A percentile compares a stretch with the other conserved stretches of the same genome.
Evolutionary conservation across 2,329 filamentous ascomycete species (phyloP).

Genomic region (Diaporthe eres): DNA sequence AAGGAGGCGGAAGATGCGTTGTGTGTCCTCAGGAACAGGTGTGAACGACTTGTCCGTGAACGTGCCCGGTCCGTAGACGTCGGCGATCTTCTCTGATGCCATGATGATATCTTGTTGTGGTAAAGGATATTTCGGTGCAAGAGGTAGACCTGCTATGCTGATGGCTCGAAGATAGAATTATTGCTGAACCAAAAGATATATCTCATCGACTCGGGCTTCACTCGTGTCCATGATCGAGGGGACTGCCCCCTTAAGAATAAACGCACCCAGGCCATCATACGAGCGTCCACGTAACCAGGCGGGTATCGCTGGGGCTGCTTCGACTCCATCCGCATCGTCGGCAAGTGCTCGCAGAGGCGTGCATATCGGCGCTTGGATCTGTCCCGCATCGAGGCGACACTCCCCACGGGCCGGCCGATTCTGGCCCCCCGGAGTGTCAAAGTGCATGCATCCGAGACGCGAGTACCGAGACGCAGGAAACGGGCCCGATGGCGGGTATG

Average conservation of each 20-base stretch:
- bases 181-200: neutral
- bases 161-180: neutral
- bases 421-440: neutral
- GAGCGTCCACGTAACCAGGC: neutral
- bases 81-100: constrained; percentile 43
- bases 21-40: constrained; percentile 49
- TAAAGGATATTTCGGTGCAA: neutral
- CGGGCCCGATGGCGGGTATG: neutral
- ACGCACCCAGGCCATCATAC: neutral
- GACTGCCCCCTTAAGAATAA: neutral
- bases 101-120: constrained; percentile 31
- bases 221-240: neutral
- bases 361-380: neutral
- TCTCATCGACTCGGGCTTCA: neutral
- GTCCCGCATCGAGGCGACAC: neutral
- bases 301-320: neutral
- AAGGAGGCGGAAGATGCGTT: constrained; percentile 51
- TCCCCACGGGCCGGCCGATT: neutral
- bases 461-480: neutral
- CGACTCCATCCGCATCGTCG: neutral
- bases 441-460: constrained; percentile 18
- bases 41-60: constrained; percentile 48
- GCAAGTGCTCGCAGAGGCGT: neutral
- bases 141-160: neutral
- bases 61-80: constrained; percentile 52